phyloP scores from a whole-genome alignment of 371 early-diverging fungal genomes.

The Dichotomocladium elegans region DNA sequence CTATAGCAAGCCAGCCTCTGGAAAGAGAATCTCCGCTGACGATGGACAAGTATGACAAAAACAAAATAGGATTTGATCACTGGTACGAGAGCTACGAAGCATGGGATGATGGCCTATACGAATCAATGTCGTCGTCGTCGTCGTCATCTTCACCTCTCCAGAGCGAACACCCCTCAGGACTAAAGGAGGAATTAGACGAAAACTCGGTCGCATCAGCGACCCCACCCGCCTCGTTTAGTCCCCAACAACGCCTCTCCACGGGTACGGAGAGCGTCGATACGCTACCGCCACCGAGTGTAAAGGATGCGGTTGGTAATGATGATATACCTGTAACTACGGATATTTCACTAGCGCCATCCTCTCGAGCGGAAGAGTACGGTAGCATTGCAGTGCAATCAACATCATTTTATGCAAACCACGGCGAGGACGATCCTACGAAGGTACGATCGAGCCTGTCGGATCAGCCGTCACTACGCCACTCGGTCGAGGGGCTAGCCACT shows the following conservation, averaged over 20 bases:
- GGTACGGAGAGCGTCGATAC: constrained; percentile 15
- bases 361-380: background rate
- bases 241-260: constrained; percentile 2
- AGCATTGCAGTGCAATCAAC: background rate
- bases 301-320: background rate
- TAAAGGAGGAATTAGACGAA: constrained; percentile 1
- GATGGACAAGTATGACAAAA: too few relatives aligned
- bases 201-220: constrained; percentile 4
- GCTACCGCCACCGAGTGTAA: constrained; percentile 5
- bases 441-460: too few relatives aligned
- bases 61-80: too few relatives aligned
- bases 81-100: constrained; percentile 8
- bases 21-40: too few relatives aligned
- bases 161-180: background rate
- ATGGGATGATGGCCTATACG: constrained; percentile 1
- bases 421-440: too few relatives aligned
- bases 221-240: constrained; percentile 12
- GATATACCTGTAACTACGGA: background rate
- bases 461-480: background rate
- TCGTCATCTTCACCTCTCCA: background rate
- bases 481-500: background rate
- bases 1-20: too few relatives aligned
- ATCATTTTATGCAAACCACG: background rate
- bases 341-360: background rate
- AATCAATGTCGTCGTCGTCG: background rate